These are phyloP conservation scores for Clonostachys rosea DNA, from an alignment of 2,329 filamentous ascomycete species.

Conservation along the genomic window DNA sequence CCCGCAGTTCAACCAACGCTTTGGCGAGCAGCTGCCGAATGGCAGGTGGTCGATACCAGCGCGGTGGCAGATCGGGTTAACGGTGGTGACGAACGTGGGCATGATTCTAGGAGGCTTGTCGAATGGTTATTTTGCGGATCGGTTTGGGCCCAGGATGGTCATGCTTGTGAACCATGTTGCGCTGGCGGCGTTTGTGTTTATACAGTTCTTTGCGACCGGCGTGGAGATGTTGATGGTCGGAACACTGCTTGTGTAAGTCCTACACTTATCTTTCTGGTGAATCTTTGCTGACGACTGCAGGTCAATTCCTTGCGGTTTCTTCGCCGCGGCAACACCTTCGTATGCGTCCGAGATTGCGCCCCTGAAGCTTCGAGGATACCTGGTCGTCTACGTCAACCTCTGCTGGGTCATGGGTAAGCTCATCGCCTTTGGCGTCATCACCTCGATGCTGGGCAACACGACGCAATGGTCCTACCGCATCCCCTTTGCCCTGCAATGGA, in stretches of 20 bases:
- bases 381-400: constrained; percentile 30
- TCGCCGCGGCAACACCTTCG: constrained; percentile 38
- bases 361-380: constrained; percentile 36
- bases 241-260: constrained; percentile 21
- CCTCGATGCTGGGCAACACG: constrained; percentile 19
- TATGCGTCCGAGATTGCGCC: constrained; percentile 43
- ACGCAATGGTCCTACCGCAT: constrained; percentile 33
- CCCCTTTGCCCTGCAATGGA: constrained; percentile 37
- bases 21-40: constrained; percentile 39
- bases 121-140: constrained; percentile 8
- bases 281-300: constrained; percentile 7
- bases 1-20: constrained; percentile 53
- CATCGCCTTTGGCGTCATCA: constrained; percentile 28
- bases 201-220: constrained; percentile 10
- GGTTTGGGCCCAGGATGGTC: constrained; percentile 32
- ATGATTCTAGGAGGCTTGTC: constrained; percentile 9
- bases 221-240: constrained; percentile 29
- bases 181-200: constrained; percentile 13
- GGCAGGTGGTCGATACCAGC: constrained; percentile 53
- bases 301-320: constrained; percentile 39
- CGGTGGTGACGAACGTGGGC: constrained; percentile 6
- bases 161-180: constrained; percentile 39
- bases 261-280: too few relatives aligned
- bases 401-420: constrained; percentile 27
- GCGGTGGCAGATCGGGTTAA: constrained; percentile 15